These are phyloP conservation scores for Nitzschia sp. DNA, from an alignment of 108 stramenopile genomes.

Conservation along the genomic window DNA sequence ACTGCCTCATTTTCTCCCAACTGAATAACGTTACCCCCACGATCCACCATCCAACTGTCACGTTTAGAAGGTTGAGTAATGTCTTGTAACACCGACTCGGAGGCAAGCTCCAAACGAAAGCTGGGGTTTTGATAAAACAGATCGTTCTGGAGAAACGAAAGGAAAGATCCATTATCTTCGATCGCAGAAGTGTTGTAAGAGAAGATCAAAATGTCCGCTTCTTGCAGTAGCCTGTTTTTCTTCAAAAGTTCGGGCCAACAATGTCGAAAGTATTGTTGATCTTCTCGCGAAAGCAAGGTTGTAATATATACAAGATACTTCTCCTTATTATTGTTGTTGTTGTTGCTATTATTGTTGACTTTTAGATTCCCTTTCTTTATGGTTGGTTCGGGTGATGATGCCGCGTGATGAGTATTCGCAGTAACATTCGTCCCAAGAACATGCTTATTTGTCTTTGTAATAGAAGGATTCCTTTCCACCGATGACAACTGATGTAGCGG, in stretches of 20 bases:
- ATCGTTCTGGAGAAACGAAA: not conserved
- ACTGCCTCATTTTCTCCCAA: conserved; percentile 14
- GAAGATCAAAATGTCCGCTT: conserved; percentile 9
- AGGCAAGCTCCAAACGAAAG: not conserved
- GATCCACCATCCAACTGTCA: not conserved
- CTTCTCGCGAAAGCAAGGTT: conserved; percentile 8
- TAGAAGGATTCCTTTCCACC: too few relatives aligned
- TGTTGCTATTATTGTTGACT: too few relatives aligned
- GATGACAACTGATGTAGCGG: too few relatives aligned
- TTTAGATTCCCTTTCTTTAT: too few relatives aligned
- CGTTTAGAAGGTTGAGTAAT: not conserved
- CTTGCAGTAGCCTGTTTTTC: not conserved
- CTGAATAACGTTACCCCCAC: not conserved
- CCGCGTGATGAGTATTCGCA: too few relatives aligned
- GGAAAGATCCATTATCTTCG: not conserved
- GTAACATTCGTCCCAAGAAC: too few relatives aligned
- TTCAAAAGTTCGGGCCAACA: conserved; percentile 18
- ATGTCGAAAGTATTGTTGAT: not conserved
- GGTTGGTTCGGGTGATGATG: too few relatives aligned
- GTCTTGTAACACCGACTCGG: not conserved
- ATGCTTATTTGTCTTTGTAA: too few relatives aligned
- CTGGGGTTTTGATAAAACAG: conserved; percentile 5
- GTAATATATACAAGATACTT: conserved; percentile 19
- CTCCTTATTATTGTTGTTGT: too few relatives aligned
- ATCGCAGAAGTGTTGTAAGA: not conserved